Percentiles rank a stretch among this genome's conserved stretches.
These are phyloP conservation scores for Mycosphaerelloides madeirae DNA, from an alignment of 2,329 filamentous ascomycete species.

Conservation along the genomic window DNA sequence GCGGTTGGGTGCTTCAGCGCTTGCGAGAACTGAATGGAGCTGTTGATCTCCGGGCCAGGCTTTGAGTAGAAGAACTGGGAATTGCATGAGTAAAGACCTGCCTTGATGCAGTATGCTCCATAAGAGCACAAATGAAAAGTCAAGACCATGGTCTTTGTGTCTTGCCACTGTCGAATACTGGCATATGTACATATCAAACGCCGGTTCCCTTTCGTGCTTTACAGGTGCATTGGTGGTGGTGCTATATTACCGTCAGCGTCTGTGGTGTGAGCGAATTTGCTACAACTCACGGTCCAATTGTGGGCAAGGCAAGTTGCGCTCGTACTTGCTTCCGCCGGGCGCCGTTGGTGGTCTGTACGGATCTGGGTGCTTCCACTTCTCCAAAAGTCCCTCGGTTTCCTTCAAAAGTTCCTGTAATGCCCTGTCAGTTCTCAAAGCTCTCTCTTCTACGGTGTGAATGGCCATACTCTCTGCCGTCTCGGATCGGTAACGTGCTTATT, in stretches of 20 bases:
- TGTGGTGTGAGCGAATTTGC: background rate
- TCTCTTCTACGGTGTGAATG: background rate
- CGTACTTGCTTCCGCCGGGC: conserved; percentile 94
- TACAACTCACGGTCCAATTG: conserved; percentile 68
- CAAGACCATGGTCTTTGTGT: no score
- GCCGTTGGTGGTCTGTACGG: conserved; percentile 85
- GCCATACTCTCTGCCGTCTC: conserved; percentile 72
- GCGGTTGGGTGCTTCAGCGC: conserved; percentile 42
- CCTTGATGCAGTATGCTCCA: no score
- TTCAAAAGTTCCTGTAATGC: conserved; percentile 65
- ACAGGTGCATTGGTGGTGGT: conserved; percentile 47
- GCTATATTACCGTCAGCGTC: conserved; percentile 33
- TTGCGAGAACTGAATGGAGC: conserved; percentile 4
- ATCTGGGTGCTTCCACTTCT: conserved; percentile 97
- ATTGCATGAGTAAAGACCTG: background rate
- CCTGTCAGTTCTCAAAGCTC: conserved; percentile 1
- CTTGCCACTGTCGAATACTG: background rate
- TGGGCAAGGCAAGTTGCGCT: conserved; percentile 81
- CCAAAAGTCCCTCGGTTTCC: conserved; percentile 81
- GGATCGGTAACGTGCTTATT: conserved; percentile 82
- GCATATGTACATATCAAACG: conserved; percentile 6
- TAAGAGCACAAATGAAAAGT: no score
- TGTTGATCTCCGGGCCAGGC: conserved; percentile 6
- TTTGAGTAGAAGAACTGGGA: conserved; percentile 4
- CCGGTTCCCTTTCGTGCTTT: conserved; percentile 18